Conservation (phyloP, 2,329 filamentous ascomycete species). For the Xylariaceae sp. region DNA sequence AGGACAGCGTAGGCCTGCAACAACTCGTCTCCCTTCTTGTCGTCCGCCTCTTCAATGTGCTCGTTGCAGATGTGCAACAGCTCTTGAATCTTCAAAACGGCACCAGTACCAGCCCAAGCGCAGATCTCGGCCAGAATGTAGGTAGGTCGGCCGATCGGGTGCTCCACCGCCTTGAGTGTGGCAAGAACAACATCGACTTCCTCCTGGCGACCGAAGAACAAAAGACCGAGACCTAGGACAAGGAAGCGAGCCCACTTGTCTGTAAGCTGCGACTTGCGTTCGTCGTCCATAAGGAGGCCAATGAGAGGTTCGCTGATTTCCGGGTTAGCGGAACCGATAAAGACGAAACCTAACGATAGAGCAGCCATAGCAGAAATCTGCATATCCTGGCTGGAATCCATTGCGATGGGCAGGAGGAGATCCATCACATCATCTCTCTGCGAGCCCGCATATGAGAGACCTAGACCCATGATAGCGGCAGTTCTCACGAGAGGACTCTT, state of each 20-base stretch:
- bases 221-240: conserved; percentile 82
- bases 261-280: conserved; percentile 82
- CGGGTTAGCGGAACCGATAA: conserved; percentile 85
- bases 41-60: conserved; percentile 87
- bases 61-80: conserved; percentile 97
- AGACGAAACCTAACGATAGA: conserved; percentile 81
- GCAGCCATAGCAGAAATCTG: conserved; percentile 95
- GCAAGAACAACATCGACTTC: conserved; percentile 98
- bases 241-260: conserved; percentile 99
- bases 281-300: conserved; percentile 87
- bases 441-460: conserved; percentile 88
- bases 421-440: conserved; percentile 88
- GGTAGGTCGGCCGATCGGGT: conserved; percentile 95
- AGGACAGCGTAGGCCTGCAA: conserved; percentile 94
- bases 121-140: conserved; percentile 93
- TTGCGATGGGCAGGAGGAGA: conserved; percentile 77
- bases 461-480: conserved; percentile 91
- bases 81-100: conserved; percentile 94
- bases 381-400: conserved; percentile 81
- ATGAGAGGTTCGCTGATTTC: conserved; percentile 91
- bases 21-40: conserved; percentile 92
- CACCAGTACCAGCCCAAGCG: conserved; percentile 95
- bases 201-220: conserved; percentile 96
- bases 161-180: conserved; percentile 92
- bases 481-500: conserved; percentile 74